phyloP scores from a whole-genome alignment of 2,329 filamentous ascomycete genomes.

The Fusarium solani-melongenae region DNA sequence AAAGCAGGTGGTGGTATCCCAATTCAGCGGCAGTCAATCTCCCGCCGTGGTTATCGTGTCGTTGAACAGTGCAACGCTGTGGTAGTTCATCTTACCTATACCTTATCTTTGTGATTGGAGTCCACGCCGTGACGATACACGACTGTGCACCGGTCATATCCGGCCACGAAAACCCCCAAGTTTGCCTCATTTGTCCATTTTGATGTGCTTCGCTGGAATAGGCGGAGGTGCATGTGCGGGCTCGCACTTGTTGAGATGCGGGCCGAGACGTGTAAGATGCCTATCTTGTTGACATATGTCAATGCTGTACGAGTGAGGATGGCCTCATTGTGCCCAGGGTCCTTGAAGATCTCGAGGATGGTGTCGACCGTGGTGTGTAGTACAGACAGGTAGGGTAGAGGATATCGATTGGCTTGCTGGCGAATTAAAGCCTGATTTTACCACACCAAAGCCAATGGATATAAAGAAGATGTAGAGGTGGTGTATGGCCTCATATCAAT shows the following conservation, averaged over 20 bases:
- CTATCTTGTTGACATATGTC: neutral
- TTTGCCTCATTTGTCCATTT: neutral
- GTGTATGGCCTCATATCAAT: neutral
- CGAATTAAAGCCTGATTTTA: neutral
- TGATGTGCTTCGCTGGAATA: neutral
- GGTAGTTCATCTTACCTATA: neutral
- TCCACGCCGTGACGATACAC: slow-evolving; percentile 7
- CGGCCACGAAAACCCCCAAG: neutral
- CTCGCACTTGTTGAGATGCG: neutral
- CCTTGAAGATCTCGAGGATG: neutral
- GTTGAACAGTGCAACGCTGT: neutral
- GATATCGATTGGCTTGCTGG: neutral
- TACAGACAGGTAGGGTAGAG: neutral
- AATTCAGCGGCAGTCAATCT: neutral
- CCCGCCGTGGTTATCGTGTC: neutral
- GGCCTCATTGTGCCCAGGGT: neutral
- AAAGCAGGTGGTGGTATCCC: neutral
- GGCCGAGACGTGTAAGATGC: neutral
- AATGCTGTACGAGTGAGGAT: neutral
- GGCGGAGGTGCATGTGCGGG: neutral
- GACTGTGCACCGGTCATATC: slow-evolving; percentile 6
- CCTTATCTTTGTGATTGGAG: neutral
- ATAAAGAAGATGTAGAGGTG: neutral
- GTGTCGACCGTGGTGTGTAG: neutral
- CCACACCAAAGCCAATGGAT: neutral